Conservation (phyloP, 805 yeast species). For the Saccharomycopsis capsularis region DNA sequence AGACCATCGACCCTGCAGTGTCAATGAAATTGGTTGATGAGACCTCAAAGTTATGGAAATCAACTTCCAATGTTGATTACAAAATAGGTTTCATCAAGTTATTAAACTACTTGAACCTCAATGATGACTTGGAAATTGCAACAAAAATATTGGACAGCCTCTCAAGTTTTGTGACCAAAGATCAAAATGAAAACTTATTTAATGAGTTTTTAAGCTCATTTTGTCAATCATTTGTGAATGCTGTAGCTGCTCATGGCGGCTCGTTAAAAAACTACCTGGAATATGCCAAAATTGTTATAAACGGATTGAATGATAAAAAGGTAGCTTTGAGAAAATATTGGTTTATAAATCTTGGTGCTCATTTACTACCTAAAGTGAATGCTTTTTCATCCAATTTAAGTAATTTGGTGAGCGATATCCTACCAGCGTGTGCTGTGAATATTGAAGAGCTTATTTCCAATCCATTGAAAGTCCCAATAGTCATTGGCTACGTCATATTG, state of each 20-base stretch:
- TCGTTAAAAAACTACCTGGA: conserved; percentile 18
- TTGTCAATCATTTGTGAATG: conserved; percentile 35
- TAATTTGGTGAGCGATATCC: conserved; percentile 23
- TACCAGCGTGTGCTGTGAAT: conserved; percentile 28
- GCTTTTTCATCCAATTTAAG: not conserved
- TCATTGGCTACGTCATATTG: conserved; percentile 8
- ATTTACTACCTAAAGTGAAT: not conserved
- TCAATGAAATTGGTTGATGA: conserved; percentile 42
- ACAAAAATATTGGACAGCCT: conserved; percentile 37
- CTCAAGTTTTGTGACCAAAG: conserved; percentile 55
- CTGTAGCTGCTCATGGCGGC: conserved; percentile 23
- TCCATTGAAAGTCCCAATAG: conserved; percentile 40
- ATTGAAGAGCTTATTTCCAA: conserved; percentile 41
- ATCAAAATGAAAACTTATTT: conserved; percentile 65
- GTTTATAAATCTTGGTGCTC: conserved; percentile 36
- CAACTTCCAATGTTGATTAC: conserved; percentile 57
- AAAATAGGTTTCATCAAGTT: conserved; percentile 46
- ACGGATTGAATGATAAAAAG: conserved; percentile 64
- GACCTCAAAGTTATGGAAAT: conserved; percentile 48
- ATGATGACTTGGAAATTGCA: conserved; percentile 27
- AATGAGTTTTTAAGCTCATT: conserved; percentile 42
- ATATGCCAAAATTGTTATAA: conserved; percentile 32
- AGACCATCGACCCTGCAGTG: conserved; percentile 22
- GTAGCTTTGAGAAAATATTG: conserved; percentile 58
- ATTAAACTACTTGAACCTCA: conserved; percentile 31